Base-by-base conservation (phyloP, 1,139 yeast species). In the Waltiozyma solani region DNA sequence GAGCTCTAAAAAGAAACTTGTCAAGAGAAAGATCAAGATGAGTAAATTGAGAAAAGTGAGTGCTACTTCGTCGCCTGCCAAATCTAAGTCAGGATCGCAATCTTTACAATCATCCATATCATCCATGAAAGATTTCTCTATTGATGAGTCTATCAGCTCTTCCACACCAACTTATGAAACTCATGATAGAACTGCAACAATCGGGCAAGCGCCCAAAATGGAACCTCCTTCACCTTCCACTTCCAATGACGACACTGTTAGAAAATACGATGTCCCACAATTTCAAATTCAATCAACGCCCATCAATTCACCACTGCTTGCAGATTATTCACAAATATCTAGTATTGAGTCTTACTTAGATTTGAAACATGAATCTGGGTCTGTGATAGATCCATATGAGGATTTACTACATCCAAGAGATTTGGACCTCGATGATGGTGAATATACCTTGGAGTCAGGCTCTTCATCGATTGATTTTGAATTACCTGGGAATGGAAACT, bases 361-460 rank as follows among this genome's bases (percentile, higher is more conserved):
- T 23, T 23, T 12, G 8, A 23, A 12, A 12, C 8, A 9, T 23
- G 25, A 23, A 9, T 8, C 8, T 8, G 25, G 12, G 12, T 12
- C 12, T 17, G 4, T 19, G 18, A 32, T 18, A 5, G 53, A 51
- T 34, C 55, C 54, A 10, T 51, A 51, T 25, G 47, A 39, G 18
- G 35, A 45, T 17, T 13, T 49, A 10, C 32, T 42, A 4, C 54
- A 51, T 38, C 56, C 55, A n/a, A 22, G 49, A 43, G 53, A 49
- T 34, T 41, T 49, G 8, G 27, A 35, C 4, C 45, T 48, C 14
- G 25, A n/a, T 25, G 12, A 19, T 14, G 31, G 15, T 36, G 12
- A 38, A 30, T 12, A 24, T 21, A n/a, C n/a, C n/a, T n/a, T n/a
- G n/a, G n/a, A n/a, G n/a, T n/a, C n/a, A n/a, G n/a, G n/a, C n/a